Conservation (phyloP, 345 rosid genomes). For the Aurinia saxatilis region DNA sequence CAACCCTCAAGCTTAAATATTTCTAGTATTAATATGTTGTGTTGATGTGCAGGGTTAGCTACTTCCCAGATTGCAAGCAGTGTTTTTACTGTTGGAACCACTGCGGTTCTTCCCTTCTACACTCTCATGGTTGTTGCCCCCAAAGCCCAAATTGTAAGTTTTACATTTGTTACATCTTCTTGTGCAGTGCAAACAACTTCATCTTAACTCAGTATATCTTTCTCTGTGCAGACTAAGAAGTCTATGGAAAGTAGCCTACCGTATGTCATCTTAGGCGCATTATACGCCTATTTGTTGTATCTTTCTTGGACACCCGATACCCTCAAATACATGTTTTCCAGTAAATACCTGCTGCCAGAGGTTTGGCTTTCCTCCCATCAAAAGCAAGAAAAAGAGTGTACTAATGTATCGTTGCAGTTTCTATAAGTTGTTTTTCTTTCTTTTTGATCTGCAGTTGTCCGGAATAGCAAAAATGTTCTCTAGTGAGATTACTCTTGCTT, state of each 20-base stretch:
- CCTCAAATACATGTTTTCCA: conserved; percentile 55
- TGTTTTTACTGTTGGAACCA: conserved; percentile 68
- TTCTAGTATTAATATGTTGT: not conserved
- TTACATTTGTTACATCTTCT: not conserved
- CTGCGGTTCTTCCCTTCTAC: conserved; percentile 84
- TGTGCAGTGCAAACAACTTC: not conserved
- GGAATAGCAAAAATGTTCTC: conserved; percentile 89
- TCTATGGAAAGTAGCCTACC: conserved; percentile 68
- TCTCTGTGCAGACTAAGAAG: conserved; percentile 60
- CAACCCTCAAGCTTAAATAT: too few species aligned
- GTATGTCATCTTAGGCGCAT: conserved; percentile 54
- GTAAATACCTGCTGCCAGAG: conserved; percentile 83
- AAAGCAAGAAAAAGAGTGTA: not conserved
- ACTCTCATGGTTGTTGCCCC: conserved; percentile 92
- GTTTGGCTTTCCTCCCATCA: conserved; percentile 17
- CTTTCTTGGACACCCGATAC: conserved; percentile 91
- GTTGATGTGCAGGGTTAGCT: conserved; percentile 47
- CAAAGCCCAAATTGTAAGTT: conserved; percentile 61
- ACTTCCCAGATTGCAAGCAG: conserved; percentile 60
- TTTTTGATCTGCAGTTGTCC: conserved; percentile 39
- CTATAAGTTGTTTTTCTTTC: not conserved
- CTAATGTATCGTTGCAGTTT: not conserved
- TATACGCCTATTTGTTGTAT: conserved; percentile 64
- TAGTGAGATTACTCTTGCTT: conserved; percentile 77
- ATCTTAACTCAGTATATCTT: not conserved